These are phyloP conservation scores for Hura crepitans DNA, from an alignment of 441 rosid genomes.

Conservation along the genomic window DNA sequence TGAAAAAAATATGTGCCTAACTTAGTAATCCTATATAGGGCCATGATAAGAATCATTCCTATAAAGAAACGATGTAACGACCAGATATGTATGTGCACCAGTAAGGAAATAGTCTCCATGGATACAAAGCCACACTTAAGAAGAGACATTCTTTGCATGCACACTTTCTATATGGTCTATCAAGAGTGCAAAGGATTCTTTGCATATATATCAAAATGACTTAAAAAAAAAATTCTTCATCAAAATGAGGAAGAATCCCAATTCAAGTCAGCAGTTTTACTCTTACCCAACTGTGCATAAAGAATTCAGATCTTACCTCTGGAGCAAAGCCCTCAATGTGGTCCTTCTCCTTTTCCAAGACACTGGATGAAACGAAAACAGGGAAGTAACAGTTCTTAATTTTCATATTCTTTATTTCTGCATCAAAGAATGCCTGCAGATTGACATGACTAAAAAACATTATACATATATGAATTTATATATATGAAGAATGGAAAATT, in stretches of 20 bases:
- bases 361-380: conserved; percentile 87
- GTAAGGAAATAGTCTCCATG: background rate
- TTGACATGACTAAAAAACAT: conserved; percentile 19
- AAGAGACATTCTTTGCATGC: background rate
- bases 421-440: conserved; percentile 80
- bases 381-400: conserved; percentile 93
- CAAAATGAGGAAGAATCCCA: background rate
- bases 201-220: background rate
- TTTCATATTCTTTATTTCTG: conserved; percentile 93
- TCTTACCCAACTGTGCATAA: background rate
- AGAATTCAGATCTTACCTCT: conserved; percentile 56
- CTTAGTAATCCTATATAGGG: background rate
- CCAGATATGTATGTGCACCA: background rate
- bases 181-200: background rate
- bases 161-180: background rate
- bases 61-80: background rate
- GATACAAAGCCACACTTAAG: background rate
- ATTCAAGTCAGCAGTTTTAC: background rate
- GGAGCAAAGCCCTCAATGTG: conserved; percentile 97
- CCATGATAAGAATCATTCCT: background rate
- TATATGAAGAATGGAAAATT: background rate
- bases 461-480: background rate
- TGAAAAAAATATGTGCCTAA: background rate
- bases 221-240: background rate
- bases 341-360: conserved; percentile 87